phyloP scores from a whole-genome alignment of 2,329 filamentous ascomycete species.

The Orbilia blumenaviensis region DNA sequence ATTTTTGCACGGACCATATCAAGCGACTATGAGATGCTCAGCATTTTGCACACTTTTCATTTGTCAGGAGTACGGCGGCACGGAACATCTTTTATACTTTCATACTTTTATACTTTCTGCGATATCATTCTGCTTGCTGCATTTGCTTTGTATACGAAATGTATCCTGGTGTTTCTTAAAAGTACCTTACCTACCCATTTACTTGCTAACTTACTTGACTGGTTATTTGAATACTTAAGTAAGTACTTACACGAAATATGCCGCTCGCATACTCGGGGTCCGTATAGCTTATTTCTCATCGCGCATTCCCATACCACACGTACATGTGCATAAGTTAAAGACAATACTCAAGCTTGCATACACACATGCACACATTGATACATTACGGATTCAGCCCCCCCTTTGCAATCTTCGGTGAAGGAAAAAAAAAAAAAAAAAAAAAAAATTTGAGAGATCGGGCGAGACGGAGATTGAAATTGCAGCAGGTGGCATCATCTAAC shows the following conservation, averaged over 20 bases:
- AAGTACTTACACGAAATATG: too few relatives aligned
- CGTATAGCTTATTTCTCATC: neutral
- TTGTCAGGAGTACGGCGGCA: slow-evolving; percentile 8
- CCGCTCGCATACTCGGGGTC: too few relatives aligned
- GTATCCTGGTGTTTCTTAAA: too few relatives aligned
- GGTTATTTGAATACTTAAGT: too few relatives aligned
- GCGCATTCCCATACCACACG: neutral
- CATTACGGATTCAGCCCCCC: neutral
- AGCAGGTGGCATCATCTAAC: slow-evolving; percentile 28
- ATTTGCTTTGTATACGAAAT: neutral
- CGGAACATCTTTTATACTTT: neutral
- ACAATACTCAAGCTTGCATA: too few relatives aligned
- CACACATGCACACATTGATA: too few relatives aligned
- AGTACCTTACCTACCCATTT: neutral
- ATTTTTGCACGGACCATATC: neutral
- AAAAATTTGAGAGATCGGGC: neutral
- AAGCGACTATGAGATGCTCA: neutral
- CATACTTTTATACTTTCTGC: neutral
- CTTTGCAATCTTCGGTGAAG: neutral
- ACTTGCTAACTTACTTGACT: neutral
- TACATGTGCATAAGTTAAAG: too few relatives aligned
- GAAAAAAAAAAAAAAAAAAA: too few relatives aligned
- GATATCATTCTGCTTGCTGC: slow-evolving; percentile 4
- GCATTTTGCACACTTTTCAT: neutral
- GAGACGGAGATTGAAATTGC: neutral